Percentiles rank a stretch among this genome's conserved stretches.
Conservation (phyloP, 139 green algal species). For the Chlamydomonas schloesseri region DNA sequence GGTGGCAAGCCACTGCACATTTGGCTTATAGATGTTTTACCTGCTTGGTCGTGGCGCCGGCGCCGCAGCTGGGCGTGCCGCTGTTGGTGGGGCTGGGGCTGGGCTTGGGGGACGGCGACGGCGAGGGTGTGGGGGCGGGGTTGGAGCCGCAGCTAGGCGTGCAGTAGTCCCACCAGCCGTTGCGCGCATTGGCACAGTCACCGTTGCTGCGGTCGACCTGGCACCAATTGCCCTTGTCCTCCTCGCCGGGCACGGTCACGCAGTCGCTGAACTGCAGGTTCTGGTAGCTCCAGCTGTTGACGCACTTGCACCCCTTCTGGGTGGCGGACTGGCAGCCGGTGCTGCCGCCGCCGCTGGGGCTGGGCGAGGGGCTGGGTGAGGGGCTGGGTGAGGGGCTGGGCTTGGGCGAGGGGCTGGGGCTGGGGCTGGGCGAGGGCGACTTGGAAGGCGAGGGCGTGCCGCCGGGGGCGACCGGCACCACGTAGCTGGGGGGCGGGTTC, state of each 20-base stretch:
- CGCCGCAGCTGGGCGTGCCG: background rate
- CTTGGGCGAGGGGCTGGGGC: background rate
- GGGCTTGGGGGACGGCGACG: background rate
- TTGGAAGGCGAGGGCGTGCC: slow-evolving; percentile 1
- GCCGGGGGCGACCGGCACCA: no score
- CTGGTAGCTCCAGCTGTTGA: background rate
- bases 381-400: background rate
- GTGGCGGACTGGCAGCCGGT: background rate
- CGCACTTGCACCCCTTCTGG: background rate
- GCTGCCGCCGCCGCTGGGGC: no score
- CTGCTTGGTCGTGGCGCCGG: background rate
- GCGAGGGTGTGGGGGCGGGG: background rate
- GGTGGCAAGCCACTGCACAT: no score
- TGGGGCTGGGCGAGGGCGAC: background rate
- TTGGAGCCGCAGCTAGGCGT: background rate
- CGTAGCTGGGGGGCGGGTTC: background rate
- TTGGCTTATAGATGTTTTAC: no score
- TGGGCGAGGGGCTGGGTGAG: background rate
- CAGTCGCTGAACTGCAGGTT: background rate
- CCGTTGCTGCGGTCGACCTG: background rate
- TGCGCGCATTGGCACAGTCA: background rate
- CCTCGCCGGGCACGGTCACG: no score
- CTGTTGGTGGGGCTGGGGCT: background rate
- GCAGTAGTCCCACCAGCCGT: slow-evolving; percentile 29
- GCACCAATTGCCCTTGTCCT: background rate